Base-by-base conservation (phyloP, 805 yeast species). In the Ogataea methanolica region DNA sequence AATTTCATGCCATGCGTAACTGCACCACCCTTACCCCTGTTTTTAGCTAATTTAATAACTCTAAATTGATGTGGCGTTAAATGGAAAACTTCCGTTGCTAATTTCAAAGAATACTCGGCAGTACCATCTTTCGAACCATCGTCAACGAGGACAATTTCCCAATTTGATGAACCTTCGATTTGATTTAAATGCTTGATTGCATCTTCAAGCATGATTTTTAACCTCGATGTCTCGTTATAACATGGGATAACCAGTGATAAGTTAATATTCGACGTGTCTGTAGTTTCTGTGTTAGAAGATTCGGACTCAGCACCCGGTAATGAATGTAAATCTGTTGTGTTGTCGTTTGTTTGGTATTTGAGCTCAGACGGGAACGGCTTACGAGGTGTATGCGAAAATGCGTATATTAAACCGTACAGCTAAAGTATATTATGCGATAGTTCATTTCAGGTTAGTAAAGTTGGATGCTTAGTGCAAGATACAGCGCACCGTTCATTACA, bases 21-120 rank as follows among this genome's bases (percentile, higher is more conserved):
- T 0, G 98, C 99, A 12, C 98, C 97, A 34, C 95, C 95, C 69
- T 92, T 92, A 23, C 99, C 99, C 58, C 99, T 76, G 65, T 94
- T 94, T 52, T 78, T 65, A 22, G 68, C 78, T 52, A 94, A 74
- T 54, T 74, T 75, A n/a, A 88, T 74, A 39, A 88, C 90, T 56
- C 92, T 73, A 59, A 94, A 58, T 45, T 75, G 75, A 43, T 81
- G 85, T 0, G 88, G 83, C 35, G 63, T 48, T 35, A 82, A 64
- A 4, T 71, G 63, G 50, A 75, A 73, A 41, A 76, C 69, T 7
- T 61, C 53, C 1, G 80, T 76, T 6, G 83, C 83, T 63, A 85
- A 74, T n/a, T 72, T 63, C 36, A 94, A 62, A 12, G 96, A 95
- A 59, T 72, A 84, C 29, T 77, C 76, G 15, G 82, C 78, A 0